Evolutionary conservation across 2,329 filamentous ascomycete genomes (phyloP).

Genomic region (Zymoseptoria pseudotritici): DNA sequence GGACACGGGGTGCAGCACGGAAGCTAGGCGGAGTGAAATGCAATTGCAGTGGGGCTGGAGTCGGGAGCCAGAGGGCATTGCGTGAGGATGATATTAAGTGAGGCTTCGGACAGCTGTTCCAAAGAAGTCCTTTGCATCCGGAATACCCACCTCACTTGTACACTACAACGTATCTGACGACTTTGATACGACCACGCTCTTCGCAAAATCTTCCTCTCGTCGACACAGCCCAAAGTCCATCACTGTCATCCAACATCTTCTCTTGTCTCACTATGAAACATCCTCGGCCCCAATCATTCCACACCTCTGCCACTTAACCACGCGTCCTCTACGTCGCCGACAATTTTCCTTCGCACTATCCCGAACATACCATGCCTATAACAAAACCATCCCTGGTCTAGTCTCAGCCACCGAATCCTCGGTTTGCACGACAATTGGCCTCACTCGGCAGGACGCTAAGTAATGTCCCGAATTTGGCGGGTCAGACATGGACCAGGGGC

Average conservation of each 20-base stretch:
- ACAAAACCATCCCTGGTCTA: neutral
- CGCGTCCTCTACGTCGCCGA: neutral
- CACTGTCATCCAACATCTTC: neutral
- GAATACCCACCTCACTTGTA: neutral
- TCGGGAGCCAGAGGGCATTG: constrained; percentile 14
- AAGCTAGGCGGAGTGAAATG: constrained; percentile 50
- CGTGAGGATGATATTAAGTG: neutral
- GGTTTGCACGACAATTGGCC: neutral
- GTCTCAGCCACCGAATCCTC: constrained; percentile 1
- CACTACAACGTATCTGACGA: neutral
- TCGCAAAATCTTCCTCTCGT: neutral
- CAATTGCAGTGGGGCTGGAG: constrained; percentile 38
- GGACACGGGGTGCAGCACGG: constrained; percentile 57
- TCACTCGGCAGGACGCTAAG: neutral
- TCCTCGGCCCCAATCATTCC: neutral
- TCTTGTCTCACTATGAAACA: neutral
- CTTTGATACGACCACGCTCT: neutral
- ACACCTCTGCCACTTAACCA: neutral
- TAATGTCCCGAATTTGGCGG: constrained; percentile 4
- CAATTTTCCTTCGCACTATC: too few relatives aligned
- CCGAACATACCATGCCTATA: neutral
- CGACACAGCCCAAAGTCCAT: neutral
- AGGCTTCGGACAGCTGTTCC: too few relatives aligned
- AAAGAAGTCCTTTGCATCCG: neutral
- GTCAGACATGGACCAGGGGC: constrained; percentile 2